phyloP scores from a whole-genome alignment of 2,329 filamentous ascomycete species.

The Incumbomyces delicatus region DNA sequence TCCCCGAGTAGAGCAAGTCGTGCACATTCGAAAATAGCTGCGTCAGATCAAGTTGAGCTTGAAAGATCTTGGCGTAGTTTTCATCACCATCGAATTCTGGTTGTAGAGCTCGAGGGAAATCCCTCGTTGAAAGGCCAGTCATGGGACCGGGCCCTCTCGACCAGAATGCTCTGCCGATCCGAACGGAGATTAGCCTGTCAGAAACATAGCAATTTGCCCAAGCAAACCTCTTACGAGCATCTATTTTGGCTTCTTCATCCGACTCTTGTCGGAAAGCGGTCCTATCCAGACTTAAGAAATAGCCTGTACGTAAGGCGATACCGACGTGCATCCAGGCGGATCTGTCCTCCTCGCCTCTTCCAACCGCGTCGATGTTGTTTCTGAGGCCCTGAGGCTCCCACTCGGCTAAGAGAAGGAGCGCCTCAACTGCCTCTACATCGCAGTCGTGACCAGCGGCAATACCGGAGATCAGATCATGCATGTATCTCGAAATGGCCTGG shows the following conservation, averaged over 20 bases:
- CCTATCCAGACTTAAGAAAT: slow-evolving; percentile 59
- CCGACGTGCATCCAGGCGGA: slow-evolving; percentile 72
- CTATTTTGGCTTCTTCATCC: slow-evolving; percentile 48
- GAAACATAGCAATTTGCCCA: slow-evolving; percentile 62
- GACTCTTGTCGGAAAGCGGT: slow-evolving; percentile 56
- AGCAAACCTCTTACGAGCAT: slow-evolving; percentile 55
- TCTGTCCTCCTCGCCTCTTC: slow-evolving; percentile 62
- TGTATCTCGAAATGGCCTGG: slow-evolving; percentile 57
- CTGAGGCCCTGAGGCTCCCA: slow-evolving; percentile 61
- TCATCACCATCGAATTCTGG: slow-evolving; percentile 51
- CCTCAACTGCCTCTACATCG: slow-evolving; percentile 62
- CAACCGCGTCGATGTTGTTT: slow-evolving; percentile 51
- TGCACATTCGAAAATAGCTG: slow-evolving; percentile 66
- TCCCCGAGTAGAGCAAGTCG: slow-evolving; percentile 63
- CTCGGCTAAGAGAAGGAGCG: slow-evolving; percentile 58
- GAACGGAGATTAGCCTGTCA: slow-evolving; percentile 59
- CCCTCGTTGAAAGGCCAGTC: slow-evolving; percentile 53
- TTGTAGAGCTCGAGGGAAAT: slow-evolving; percentile 54
- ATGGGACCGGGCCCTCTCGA: slow-evolving; percentile 60
- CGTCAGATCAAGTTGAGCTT: slow-evolving; percentile 61
- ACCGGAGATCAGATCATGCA: slow-evolving; percentile 58
- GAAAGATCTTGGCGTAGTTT: slow-evolving; percentile 59
- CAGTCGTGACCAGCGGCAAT: slow-evolving; percentile 58
- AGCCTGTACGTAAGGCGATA: slow-evolving; percentile 57
- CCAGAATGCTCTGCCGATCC: slow-evolving; percentile 65